Conservation (phyloP, 495 filamentous ascomycete genomes). For the Bacidia rubella region DNA sequence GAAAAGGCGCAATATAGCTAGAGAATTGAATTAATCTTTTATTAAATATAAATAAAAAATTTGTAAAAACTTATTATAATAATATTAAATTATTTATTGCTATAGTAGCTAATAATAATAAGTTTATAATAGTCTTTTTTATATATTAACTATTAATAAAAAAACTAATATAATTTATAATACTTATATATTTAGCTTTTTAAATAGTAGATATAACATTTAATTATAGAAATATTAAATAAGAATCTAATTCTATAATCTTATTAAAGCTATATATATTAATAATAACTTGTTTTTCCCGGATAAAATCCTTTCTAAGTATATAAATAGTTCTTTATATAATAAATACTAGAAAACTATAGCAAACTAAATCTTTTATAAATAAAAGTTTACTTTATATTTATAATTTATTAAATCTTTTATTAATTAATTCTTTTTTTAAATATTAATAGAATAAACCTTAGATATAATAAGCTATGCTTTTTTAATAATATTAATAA, state of each 20-base stretch:
- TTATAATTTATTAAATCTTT: conserved; percentile 5
- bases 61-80: conserved; percentile 5
- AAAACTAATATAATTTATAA: conserved; percentile 1
- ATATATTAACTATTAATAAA: conserved; percentile 6
- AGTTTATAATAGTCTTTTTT: conserved; percentile 1
- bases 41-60: conserved; percentile 1
- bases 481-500: neutral
- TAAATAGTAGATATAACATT: conserved; percentile 4
- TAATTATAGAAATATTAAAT: conserved; percentile 3
- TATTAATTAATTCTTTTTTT: conserved; percentile 3
- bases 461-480: neutral
- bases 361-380: neutral
- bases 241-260: neutral
- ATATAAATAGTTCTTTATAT: conserved; percentile 4
- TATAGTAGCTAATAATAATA: conserved; percentile 1
- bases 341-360: neutral
- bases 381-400: neutral
- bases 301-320: neutral
- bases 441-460: neutral
- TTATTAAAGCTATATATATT: conserved; percentile 10
- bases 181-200: conserved; percentile 6
- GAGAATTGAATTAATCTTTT: conserved; percentile 1
- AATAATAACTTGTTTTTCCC: neutral
- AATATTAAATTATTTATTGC: conserved; percentile 4
- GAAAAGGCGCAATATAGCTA: neutral